Evolutionary conservation across 306 rosid genomes (phyloP).

Genomic region (Medicago truncatula): DNA sequence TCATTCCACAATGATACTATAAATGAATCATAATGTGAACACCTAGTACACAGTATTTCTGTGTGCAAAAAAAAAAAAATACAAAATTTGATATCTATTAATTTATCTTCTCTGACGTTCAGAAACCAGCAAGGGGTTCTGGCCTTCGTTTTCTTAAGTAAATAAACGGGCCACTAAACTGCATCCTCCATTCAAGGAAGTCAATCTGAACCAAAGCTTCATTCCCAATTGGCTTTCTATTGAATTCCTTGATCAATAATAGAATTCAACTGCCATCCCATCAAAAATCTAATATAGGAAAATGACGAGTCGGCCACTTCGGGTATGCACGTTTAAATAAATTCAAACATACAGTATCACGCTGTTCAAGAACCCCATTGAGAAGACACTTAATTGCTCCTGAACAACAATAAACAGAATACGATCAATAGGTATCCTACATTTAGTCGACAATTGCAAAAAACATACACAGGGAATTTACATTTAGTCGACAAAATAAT

Average conservation of each 20-base stretch:
- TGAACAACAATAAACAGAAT: slow-evolving; percentile 36
- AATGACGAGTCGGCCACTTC: slow-evolving; percentile 71
- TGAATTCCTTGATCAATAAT: slow-evolving; percentile 35
- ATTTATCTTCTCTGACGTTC: slow-evolving; percentile 2
- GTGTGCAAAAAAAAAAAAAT: slow-evolving; percentile 12
- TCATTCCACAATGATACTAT: background rate
- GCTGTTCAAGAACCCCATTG: slow-evolving; percentile 82
- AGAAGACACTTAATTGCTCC: slow-evolving; percentile 88
- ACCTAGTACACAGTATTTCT: background rate
- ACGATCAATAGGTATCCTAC: background rate
- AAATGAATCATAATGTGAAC: slow-evolving; percentile 5
- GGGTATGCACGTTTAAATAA: slow-evolving; percentile 90
- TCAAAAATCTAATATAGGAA: slow-evolving; percentile 63
- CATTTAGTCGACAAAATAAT: slow-evolving; percentile 1
- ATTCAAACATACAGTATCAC: slow-evolving; percentile 86
- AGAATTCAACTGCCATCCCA: slow-evolving; percentile 38
- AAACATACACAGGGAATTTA: no score
- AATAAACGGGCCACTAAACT: slow-evolving; percentile 26
- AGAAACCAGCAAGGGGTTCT: slow-evolving; percentile 6
- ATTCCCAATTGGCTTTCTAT: slow-evolving; percentile 68
- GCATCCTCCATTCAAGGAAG: slow-evolving; percentile 41
- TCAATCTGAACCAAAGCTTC: slow-evolving; percentile 91
- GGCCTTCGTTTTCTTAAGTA: background rate
- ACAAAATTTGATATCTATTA: slow-evolving; percentile 20
- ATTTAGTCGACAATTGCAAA: no score